Base-by-base conservation (phyloP, 148 eudicot species). In the Fagopyrum homotropicum region DNA sequence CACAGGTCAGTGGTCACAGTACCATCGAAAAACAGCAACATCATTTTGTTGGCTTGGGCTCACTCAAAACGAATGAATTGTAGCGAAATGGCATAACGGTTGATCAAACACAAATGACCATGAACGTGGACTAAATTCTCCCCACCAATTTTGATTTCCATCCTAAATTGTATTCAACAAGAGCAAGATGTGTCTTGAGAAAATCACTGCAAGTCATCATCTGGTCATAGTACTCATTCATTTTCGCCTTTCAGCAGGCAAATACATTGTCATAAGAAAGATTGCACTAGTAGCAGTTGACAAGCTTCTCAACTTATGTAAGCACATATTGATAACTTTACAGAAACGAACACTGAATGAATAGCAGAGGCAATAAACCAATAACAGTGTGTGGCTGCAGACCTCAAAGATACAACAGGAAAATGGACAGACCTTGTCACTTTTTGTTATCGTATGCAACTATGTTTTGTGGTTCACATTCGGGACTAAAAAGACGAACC, bases 401-500 rank as follows among this genome's bases (percentile, higher is more conserved):
- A 6, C 44, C 11, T 61, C 0, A 61, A 29, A 61, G 9, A 14
- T 61, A 1, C 15, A 56, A 56, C 11, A 5, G 43, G n/a, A 11
- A 64, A 64, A 35, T 11, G 69, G 17, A 35, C 47, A 63, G n/a
- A 66, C 74, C 74, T 49, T 72, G 72, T 85, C 84, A 84, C 74
- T 75, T 83, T 64, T 84, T 88, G 26, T 30, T 79, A 83, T 94
- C 98, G 50, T 90, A 92, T 74, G 92, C 96, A 45, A 86, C 90
- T 72, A 92, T 89, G 78, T 95, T 92, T 79, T 90, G 98, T 69
- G 97, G 98, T 84, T 95, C 97, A 74, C 97, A 95, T 84, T 95
- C 97, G 7, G 97, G 96, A 75, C 96, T 85, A 78, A 95, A 82
- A 19, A 95, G 89, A 19, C 96, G 91, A 73, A 92, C 93, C 79